Evolutionary conservation across 371 early-diverging fungal genomes (phyloP).

Genomic region (Mortierella sp.): DNA sequence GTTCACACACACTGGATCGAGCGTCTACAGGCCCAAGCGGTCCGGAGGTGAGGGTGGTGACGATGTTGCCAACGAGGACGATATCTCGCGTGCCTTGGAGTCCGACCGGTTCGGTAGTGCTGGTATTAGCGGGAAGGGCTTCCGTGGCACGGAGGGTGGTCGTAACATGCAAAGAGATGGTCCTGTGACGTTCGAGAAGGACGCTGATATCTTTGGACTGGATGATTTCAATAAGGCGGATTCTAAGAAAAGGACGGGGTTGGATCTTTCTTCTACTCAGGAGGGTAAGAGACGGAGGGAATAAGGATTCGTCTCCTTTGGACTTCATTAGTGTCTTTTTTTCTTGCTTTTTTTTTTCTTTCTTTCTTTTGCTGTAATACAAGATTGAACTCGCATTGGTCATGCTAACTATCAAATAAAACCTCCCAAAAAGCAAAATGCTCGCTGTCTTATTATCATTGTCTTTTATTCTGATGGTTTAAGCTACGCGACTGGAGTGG

Average conservation of each 20-base stretch:
- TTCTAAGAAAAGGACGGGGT: conserved; percentile 50
- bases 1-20: conserved; percentile 78
- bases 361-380: not conserved
- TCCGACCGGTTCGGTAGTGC: conserved; percentile 76
- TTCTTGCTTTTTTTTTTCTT: not conserved
- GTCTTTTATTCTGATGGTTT: not conserved
- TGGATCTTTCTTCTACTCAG: conserved; percentile 30
- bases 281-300: conserved; percentile 55
- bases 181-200: conserved; percentile 96
- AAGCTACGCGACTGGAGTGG: not conserved
- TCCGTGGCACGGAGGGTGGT: conserved; percentile 76
- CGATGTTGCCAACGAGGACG: conserved; percentile 78
- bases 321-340: not conserved
- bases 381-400: not conserved
- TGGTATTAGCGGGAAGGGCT: conserved; percentile 66
- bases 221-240: conserved; percentile 66
- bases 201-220: conserved; percentile 69
- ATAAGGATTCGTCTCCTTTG: not conserved
- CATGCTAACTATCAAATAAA: not conserved
- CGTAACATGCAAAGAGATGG: conserved; percentile 69
- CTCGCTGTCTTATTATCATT: not conserved
- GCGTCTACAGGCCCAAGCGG: conserved; percentile 88
- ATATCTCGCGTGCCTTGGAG: conserved; percentile 77
- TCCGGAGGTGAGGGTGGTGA: conserved; percentile 73
- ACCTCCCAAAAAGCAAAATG: not conserved